Evolutionary conservation across 805 yeast genomes (phyloP).

Genomic region (Candida berthetii): DNA sequence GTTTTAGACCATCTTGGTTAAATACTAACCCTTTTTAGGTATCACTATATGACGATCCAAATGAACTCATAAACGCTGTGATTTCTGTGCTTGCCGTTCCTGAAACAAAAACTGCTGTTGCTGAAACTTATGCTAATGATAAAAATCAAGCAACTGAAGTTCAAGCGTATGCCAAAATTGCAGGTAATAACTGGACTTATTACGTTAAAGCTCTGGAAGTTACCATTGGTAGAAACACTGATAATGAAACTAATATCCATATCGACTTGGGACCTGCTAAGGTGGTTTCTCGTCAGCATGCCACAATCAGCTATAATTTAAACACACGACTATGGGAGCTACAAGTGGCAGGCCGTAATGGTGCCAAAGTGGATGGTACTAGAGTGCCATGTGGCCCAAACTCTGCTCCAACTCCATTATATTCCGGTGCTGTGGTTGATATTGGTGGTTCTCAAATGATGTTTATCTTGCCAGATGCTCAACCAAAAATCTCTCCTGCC

Average conservation of each 20-base stretch:
- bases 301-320: conserved; percentile 72
- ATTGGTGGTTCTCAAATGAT: conserved; percentile 98
- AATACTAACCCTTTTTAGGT: conserved; percentile 16
- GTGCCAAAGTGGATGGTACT: conserved; percentile 79
- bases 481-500: conserved; percentile 52
- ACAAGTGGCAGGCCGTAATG: conserved; percentile 81
- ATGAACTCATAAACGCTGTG: conserved; percentile 66
- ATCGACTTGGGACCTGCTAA: conserved; percentile 96
- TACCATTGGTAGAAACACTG: conserved; percentile 82
- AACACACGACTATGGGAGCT: conserved; percentile 82
- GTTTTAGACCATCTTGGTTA: too few relatives aligned
- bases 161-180: conserved; percentile 96
- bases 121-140: conserved; percentile 67
- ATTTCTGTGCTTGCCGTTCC: conserved; percentile 68
- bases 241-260: conserved; percentile 37
- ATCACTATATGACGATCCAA: conserved; percentile 46
- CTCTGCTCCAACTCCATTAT: conserved; percentile 46
- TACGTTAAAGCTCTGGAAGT: conserved; percentile 77
- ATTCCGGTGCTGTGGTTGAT: conserved; percentile 87
- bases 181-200: conserved; percentile 91
- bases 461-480: conserved; percentile 91
- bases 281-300: conserved; percentile 92
- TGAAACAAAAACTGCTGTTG: conserved; percentile 69
- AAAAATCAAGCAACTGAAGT: conserved; percentile 62
- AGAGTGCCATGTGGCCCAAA: conserved; percentile 38